These are phyloP conservation scores for Ophiostoma piceae DNA, from an alignment of 2,329 filamentous ascomycete genomes.

Conservation along the genomic window DNA sequence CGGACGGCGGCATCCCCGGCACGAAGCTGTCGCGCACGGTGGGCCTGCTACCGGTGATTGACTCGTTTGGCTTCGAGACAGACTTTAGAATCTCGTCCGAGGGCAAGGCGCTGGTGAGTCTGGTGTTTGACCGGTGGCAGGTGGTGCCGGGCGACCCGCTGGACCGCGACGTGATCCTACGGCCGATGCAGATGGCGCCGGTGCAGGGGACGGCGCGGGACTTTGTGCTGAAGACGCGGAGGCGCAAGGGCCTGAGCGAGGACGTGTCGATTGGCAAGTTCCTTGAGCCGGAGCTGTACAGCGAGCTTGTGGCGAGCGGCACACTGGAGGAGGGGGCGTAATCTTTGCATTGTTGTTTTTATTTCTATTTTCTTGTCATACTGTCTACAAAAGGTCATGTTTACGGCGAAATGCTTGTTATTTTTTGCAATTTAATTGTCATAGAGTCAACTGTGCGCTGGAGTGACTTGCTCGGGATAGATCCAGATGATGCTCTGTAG, in stretches of 20 bases:
- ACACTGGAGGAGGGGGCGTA: constrained; percentile 59
- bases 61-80: constrained; percentile 96
- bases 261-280: constrained; percentile 96
- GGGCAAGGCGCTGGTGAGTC: constrained; percentile 80
- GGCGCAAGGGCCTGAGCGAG: constrained; percentile 89
- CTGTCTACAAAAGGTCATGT: not conserved
- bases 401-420: not conserved
- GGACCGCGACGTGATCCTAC: constrained; percentile 75
- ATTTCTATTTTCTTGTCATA: not conserved
- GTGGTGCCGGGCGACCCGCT: constrained; percentile 94
- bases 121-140: constrained; percentile 94
- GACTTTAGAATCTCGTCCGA: constrained; percentile 94
- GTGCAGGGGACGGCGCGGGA: constrained; percentile 88
- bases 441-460: not conserved
- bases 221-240: constrained; percentile 91
- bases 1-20: constrained; percentile 89
- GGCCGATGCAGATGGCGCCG: constrained; percentile 79
- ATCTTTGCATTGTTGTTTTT: not conserved
- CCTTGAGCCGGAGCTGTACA: constrained; percentile 88
- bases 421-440: not conserved
- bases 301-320: constrained; percentile 80
- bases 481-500: not conserved
- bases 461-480: too few species aligned
- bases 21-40: constrained; percentile 90
- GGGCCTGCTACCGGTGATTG: constrained; percentile 89